Conservation (phyloP, 768 basidiomycete genomes). For the Kwoniella sp. region DNA sequence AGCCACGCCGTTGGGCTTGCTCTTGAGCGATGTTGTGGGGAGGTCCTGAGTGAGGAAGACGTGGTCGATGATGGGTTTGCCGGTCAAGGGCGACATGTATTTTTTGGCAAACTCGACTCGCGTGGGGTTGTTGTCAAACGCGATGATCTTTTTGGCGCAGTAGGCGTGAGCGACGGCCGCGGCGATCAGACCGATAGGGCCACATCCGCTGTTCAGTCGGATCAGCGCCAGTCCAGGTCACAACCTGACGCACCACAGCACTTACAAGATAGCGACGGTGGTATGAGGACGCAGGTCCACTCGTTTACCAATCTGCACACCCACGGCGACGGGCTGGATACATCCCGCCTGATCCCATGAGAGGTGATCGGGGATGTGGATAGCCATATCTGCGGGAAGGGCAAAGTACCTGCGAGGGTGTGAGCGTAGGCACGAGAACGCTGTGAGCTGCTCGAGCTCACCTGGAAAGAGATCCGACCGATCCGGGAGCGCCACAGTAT, state of each 20-base stretch:
- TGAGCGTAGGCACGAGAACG: neutral
- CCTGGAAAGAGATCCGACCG: conserved; percentile 39
- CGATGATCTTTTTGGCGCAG: conserved; percentile 39
- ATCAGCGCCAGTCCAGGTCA: conserved; percentile 2
- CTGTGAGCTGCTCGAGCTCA: no score
- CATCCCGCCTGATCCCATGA: conserved; percentile 41
- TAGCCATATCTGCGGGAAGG: conserved; percentile 44
- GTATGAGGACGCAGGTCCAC: conserved; percentile 36
- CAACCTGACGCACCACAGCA: neutral
- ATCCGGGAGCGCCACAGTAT: conserved; percentile 44
- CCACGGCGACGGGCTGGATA: conserved; percentile 45
- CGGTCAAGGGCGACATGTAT: conserved; percentile 42
- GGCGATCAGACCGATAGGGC: conserved; percentile 44
- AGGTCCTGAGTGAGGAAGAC: conserved; percentile 36
- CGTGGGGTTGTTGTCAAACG: conserved; percentile 36
- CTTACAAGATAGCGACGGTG: conserved; percentile 43
- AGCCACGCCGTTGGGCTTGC: conserved; percentile 11
- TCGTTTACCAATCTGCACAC: conserved; percentile 42
- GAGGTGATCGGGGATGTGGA: conserved; percentile 37
- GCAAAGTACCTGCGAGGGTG: conserved; percentile 25
- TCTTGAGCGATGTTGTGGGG: conserved; percentile 14
- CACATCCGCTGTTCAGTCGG: conserved; percentile 27
- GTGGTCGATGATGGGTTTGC: conserved; percentile 45
- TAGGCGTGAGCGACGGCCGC: conserved; percentile 47
- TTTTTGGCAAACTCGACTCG: conserved; percentile 43